These are phyloP conservation scores for Aspergillus sp. DNA, from an alignment of 2,329 filamentous ascomycete species.

Conservation along the genomic window DNA sequence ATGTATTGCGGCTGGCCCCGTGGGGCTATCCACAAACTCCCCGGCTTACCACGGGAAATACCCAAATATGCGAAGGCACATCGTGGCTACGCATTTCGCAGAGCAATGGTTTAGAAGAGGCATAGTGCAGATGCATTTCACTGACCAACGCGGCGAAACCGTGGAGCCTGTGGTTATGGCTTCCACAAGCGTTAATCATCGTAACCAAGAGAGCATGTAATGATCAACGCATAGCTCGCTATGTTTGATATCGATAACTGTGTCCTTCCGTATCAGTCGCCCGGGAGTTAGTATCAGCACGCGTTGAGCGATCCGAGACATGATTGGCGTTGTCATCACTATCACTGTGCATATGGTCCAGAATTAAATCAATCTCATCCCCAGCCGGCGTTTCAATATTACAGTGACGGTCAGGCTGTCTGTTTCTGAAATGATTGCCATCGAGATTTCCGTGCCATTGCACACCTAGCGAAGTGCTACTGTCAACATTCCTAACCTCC, in stretches of 20 bases:
- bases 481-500: conserved; percentile 21
- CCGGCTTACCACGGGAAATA: background rate
- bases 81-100: background rate
- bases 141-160: background rate
- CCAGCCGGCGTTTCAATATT: conserved; percentile 34
- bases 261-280: background rate
- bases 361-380: conserved; percentile 42
- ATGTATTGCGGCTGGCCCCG: background rate
- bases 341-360: conserved; percentile 43
- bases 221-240: background rate
- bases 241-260: background rate
- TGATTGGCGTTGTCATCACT: conserved; percentile 32
- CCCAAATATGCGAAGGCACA: background rate
- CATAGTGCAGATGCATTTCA: background rate
- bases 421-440: conserved; percentile 14
- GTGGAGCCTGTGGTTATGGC: background rate
- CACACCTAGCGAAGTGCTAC: conserved; percentile 24
- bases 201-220: background rate
- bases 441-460: conserved; percentile 16
- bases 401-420: background rate
- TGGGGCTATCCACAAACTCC: background rate
- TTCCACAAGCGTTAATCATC: background rate
- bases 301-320: background rate
- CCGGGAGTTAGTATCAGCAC: background rate
- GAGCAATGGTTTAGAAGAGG: background rate